Base-by-base conservation (phyloP, 2,329 filamentous ascomycete species). In the Meredithiella fracta region DNA sequence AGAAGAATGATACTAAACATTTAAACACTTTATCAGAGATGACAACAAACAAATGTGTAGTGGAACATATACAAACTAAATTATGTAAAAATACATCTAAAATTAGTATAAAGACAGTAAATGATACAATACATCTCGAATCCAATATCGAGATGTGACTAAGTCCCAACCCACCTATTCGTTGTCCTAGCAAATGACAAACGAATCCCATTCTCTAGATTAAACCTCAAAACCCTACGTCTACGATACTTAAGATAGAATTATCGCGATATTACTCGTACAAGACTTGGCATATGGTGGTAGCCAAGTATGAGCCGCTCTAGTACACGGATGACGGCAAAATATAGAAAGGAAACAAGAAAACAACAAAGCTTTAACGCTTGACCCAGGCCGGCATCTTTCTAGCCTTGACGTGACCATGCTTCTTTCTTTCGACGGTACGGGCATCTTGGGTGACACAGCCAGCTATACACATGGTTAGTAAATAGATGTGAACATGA, bases 371-470 rank as follows among this genome's bases (percentile, higher is more conserved):
- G 17, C 56, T 44, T 66, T 75, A 81, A 72, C 78, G 72, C 81
- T 96, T 97, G 77, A 97, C 90, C 92, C 94, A 98, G 64, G 92
- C 79, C 59, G 91, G 91, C 81, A 85, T 94, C 82, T 98, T 98
- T 72, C 92, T 86, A 58, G 92, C 91, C 78, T 98, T 98, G 72
- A 94, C 71, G 66, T 88, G 87, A 63, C 92, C 94, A 57, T 88
- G 80, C 79, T 98, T 97, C 83, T 98, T 98, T 69, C 92, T 91
- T 73, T 98, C 92, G 62, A 98, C 94, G 65, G 77, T 82, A 72
- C 91, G 88, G 58, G 83, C 79, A 73, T 98, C 91, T 66, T 91
- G 85, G 54, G 90, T 94, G 61, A 98, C 79, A 69, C 85, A 89
- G 60, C 94, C 94, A 67, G 91, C 92, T 98, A 68, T 65, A 65